These are phyloP conservation scores for Cytospora piceicola DNA, from an alignment of 2,329 filamentous ascomycete genomes.

Conservation along the genomic window DNA sequence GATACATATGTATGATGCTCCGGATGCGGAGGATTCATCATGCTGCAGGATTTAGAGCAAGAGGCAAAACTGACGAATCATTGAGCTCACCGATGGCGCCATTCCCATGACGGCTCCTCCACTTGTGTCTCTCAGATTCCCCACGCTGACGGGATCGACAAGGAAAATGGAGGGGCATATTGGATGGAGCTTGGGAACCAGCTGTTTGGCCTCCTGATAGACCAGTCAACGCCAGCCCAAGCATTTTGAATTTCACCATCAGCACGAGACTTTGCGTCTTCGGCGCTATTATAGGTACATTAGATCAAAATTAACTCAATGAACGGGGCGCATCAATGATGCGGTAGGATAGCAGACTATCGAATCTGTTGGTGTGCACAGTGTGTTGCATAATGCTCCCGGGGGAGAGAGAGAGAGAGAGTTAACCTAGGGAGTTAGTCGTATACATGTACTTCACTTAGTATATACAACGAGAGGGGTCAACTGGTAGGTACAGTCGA, in stretches of 20 bases:
- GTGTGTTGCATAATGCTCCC: no score
- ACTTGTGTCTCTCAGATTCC: constrained; percentile 4
- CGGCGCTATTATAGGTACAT: background rate
- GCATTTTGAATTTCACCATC: constrained; percentile 24
- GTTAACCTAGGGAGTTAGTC: no score
- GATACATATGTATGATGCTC: constrained; percentile 14
- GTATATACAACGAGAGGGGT: no score
- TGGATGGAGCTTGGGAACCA: background rate
- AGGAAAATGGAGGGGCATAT: background rate
- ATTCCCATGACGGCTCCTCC: constrained; percentile 26
- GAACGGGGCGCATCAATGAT: no score
- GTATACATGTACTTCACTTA: no score
- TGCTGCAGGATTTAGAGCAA: background rate
- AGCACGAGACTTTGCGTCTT: constrained; percentile 24
- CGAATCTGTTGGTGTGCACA: no score
- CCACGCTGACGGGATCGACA: constrained; percentile 12
- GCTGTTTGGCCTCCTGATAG: no score
- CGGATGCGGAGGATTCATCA: constrained; percentile 12
- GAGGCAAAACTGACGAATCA: constrained; percentile 18
- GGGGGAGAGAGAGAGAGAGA: no score
- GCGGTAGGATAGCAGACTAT: no score
- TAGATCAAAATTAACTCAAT: background rate
- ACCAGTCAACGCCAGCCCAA: no score
- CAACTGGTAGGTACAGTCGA: no score
- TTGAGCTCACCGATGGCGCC: constrained; percentile 27